Conservation (phyloP, 768 basidiomycete genomes). For the Phylloporus arenicola region DNA sequence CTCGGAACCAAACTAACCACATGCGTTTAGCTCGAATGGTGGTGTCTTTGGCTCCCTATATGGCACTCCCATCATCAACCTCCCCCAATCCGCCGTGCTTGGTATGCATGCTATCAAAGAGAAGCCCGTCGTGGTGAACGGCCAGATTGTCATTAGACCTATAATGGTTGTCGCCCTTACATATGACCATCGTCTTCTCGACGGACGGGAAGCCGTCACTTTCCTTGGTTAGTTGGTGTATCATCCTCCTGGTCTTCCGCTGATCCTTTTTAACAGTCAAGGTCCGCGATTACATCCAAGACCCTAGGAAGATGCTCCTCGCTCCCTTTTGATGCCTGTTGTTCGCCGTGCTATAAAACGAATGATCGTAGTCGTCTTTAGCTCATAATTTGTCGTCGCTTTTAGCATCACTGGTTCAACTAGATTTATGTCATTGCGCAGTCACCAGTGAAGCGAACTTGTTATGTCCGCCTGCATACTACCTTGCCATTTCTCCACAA, state of each 20-base stretch:
- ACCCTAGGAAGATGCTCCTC: slow-evolving; percentile 87
- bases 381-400: slow-evolving; percentile 9
- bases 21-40: slow-evolving; percentile 78
- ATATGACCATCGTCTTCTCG: slow-evolving; percentile 93
- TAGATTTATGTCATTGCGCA: not conserved
- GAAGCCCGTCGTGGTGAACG: slow-evolving; percentile 82
- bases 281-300: slow-evolving; percentile 91
- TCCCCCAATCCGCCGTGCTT: slow-evolving; percentile 91
- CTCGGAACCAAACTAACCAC: not conserved
- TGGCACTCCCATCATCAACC: slow-evolving; percentile 98
- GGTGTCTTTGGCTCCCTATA: slow-evolving; percentile 97
- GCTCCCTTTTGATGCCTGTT: slow-evolving; percentile 24
- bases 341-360: not conserved
- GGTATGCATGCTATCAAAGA: slow-evolving; percentile 98
- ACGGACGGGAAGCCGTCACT: slow-evolving; percentile 93
- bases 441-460: not conserved
- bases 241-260: not conserved
- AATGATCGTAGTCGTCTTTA: slow-evolving; percentile 7
- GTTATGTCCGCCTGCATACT: not conserved
- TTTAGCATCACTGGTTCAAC: not conserved
- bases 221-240: slow-evolving; percentile 76
- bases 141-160: slow-evolving; percentile 93
- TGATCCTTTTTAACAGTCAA: slow-evolving; percentile 48
- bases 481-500: not conserved
- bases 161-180: slow-evolving; percentile 95